Conservation (phyloP, 805 yeast genomes). For the Candida wancherniae region DNA sequence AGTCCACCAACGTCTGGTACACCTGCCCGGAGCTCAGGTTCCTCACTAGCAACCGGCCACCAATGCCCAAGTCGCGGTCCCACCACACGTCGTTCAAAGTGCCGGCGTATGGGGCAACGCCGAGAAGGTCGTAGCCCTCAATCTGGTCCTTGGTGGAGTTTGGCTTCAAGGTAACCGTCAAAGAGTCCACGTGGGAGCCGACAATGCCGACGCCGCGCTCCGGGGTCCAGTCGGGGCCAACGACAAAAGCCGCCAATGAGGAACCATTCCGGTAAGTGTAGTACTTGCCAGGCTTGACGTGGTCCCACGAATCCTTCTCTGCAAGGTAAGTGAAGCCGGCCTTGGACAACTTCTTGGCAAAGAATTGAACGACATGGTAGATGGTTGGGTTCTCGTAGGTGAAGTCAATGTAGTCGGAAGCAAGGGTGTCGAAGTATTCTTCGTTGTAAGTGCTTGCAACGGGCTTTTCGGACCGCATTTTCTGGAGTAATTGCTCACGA, state of each 20-base stretch:
- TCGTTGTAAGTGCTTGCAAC: slow-evolving; percentile 11
- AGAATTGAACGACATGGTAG: slow-evolving; percentile 60
- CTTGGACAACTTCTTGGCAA: slow-evolving; percentile 43
- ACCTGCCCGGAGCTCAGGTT: slow-evolving; percentile 27
- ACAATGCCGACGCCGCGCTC: slow-evolving; percentile 63
- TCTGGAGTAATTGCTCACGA: slow-evolving; percentile 8
- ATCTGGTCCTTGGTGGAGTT: slow-evolving; percentile 53
- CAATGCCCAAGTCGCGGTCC: slow-evolving; percentile 83
- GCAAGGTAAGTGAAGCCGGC: slow-evolving; percentile 62
- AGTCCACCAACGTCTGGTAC: slow-evolving; percentile 44
- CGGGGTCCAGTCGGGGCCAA: slow-evolving; percentile 64
- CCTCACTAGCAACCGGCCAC: slow-evolving; percentile 66
- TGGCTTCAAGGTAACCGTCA: slow-evolving; percentile 69
- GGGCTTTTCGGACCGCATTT: slow-evolving; percentile 5
- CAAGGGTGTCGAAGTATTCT: slow-evolving; percentile 21
- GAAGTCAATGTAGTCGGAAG: slow-evolving; percentile 61
- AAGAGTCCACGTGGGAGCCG: slow-evolving; percentile 74
- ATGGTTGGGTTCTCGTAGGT: slow-evolving; percentile 71
- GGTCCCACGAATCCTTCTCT: slow-evolving; percentile 57
- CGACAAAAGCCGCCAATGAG: slow-evolving; percentile 60
- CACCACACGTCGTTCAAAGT: slow-evolving; percentile 63
- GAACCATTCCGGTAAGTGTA: slow-evolving; percentile 68
- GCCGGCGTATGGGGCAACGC: slow-evolving; percentile 83
- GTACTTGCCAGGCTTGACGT: slow-evolving; percentile 49
- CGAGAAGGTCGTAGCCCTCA: slow-evolving; percentile 74